Conservation (phyloP, 2,329 filamentous ascomycete genomes). For the Claviceps purpurea region DNA sequence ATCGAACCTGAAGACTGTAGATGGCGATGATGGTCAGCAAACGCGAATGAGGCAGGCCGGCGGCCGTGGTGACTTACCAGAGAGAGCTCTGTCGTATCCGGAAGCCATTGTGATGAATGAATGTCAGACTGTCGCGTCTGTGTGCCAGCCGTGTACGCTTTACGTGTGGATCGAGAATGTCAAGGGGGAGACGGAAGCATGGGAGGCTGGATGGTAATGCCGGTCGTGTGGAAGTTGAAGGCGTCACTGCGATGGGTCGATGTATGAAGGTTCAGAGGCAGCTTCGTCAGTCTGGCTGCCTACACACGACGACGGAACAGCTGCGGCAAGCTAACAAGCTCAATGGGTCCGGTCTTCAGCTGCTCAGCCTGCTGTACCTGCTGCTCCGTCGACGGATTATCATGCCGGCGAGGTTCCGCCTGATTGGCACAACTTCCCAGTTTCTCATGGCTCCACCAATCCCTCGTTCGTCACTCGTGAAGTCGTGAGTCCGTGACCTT, state of each 20-base stretch:
- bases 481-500: no score
- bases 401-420: background rate
- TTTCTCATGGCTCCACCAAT: no score
- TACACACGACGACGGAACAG: background rate
- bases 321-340: background rate
- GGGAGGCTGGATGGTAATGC: background rate
- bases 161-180: background rate
- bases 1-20: slow-evolving; percentile 67
- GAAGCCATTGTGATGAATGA: slow-evolving; percentile 52
- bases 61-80: slow-evolving; percentile 51
- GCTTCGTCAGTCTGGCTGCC: slow-evolving; percentile 29
- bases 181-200: background rate
- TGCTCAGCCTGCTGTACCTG: no score
- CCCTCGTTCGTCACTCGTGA: no score
- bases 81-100: slow-evolving; percentile 97
- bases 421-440: no score
- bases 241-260: background rate
- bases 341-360: background rate
- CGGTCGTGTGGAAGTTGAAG: slow-evolving; percentile 4
- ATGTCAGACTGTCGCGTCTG: background rate
- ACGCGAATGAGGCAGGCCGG: slow-evolving; percentile 1
- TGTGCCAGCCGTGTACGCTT: background rate
- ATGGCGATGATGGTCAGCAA: slow-evolving; percentile 24
- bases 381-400: slow-evolving; percentile 3
- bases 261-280: slow-evolving; percentile 9